phyloP scores from a whole-genome alignment of 352 stramenopile species.

The Pythium scleroteichum region DNA sequence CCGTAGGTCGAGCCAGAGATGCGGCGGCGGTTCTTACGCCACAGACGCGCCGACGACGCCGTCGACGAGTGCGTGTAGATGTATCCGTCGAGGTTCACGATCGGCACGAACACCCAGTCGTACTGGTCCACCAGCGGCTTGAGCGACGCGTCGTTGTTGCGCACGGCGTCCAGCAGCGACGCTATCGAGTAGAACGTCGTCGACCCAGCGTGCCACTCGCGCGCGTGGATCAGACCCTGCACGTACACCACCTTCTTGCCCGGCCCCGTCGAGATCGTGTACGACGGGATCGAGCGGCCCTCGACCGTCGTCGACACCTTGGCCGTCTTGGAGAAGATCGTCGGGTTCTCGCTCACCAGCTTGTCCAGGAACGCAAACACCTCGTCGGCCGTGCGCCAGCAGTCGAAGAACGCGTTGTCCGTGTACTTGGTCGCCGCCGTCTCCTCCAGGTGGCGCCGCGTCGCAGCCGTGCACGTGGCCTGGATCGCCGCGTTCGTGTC shows the following conservation, averaged over 20 bases:
- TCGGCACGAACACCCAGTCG: conserved; percentile 39
- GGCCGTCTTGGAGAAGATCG: conserved; percentile 30
- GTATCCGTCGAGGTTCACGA: conserved; percentile 39
- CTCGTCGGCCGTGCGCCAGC: conserved; percentile 33
- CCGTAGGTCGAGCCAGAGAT: conserved; percentile 24
- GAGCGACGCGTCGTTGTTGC: conserved; percentile 27
- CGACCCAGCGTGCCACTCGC: conserved; percentile 36
- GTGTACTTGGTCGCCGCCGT: conserved; percentile 27
- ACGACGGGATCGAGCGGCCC: conserved; percentile 28
- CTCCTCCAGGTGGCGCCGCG: conserved; percentile 20
- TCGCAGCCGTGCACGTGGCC: conserved; percentile 18
- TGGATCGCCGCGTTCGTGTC: conserved; percentile 1
- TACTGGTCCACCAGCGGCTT: conserved; percentile 30
- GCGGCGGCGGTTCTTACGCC: conserved; percentile 36
- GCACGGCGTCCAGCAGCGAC: conserved; percentile 28
- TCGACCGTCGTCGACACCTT: conserved; percentile 29
- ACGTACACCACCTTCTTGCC: conserved; percentile 33
- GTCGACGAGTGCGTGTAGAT: conserved; percentile 26
- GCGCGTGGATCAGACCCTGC: conserved; percentile 34
- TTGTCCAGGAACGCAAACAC: conserved; percentile 32
- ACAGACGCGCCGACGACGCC: conserved; percentile 27
- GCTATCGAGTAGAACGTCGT: conserved; percentile 34
- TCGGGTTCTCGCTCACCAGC: conserved; percentile 31
- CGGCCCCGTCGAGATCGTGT: conserved; percentile 31
- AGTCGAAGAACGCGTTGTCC: conserved; percentile 40